Conservation (phyloP, 306 rosid species). For the Rosa rugosa region DNA sequence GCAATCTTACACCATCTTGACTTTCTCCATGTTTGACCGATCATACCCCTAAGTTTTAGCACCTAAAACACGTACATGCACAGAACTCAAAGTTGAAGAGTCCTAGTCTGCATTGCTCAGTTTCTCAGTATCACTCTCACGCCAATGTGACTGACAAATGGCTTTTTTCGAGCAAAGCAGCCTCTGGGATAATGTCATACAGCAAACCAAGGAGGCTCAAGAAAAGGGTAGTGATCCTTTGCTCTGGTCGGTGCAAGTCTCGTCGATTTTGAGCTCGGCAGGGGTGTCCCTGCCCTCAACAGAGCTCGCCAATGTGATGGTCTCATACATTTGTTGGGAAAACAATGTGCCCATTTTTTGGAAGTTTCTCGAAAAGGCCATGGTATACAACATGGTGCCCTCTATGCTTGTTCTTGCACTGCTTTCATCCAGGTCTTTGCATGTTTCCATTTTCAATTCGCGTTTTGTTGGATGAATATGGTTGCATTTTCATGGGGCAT, state of each 20-base stretch:
- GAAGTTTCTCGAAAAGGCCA: constrained; percentile 78
- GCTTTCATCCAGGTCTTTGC: constrained; percentile 60
- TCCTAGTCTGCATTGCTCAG: neutral
- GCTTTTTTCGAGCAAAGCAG: constrained; percentile 24
- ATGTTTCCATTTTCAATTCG: neutral
- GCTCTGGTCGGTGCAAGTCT: constrained; percentile 71
- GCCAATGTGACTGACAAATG: constrained; percentile 22
- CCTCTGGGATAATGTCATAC: constrained; percentile 48
- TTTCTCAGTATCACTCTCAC: neutral
- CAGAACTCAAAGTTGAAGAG: neutral
- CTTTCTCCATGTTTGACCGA: constrained; percentile 10
- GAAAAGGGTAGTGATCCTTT: constrained; percentile 67
- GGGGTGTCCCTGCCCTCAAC: constrained; percentile 65
- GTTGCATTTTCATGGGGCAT: neutral
- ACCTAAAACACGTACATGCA: neutral
- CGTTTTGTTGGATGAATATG: neutral
- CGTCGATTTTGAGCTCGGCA: constrained; percentile 57
- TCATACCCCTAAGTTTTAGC: constrained; percentile 3
- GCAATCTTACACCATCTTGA: constrained; percentile 10
- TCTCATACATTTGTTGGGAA: constrained; percentile 83
- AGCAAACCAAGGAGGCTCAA: constrained; percentile 58
- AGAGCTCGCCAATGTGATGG: constrained; percentile 57
- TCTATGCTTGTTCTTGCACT: constrained; percentile 71
- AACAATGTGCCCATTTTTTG: constrained; percentile 71
- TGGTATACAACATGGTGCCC: constrained; percentile 56